Evolutionary conservation across 345 rosid species (phyloP), one percentile per base, ranked within the genome.

Genomic region (Angophora floribunda): DNA sequence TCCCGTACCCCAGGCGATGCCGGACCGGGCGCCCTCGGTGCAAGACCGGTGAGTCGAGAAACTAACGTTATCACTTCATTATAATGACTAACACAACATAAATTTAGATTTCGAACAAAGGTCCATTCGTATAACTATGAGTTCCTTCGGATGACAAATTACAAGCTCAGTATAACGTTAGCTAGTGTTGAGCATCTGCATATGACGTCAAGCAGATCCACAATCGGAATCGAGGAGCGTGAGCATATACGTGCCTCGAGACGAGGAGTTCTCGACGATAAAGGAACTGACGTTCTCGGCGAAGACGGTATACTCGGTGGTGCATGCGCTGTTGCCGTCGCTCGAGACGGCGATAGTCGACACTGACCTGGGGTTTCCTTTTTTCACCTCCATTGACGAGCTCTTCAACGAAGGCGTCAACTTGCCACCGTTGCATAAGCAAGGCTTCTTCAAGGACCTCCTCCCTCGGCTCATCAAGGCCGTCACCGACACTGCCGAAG

Each of bases 181-280:
- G n/a, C n/a, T n/a, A n/a, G n/a, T n/a, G n/a, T n/a, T n/a, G n/a
- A n/a, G 32, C 22, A 67, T 47, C 22, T 3, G 16, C 1, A 14
- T 87, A 13, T 32, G 17, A 28, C 36, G 13, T 26, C 67, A 16
- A 8, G 89, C 88, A 95, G 96, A 95, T 90, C 94, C 94, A 19
- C 50, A 19, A 5, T 85, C 95, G 8, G 99, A 97, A 93, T 45
- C 80, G 86, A 93, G 90, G 78, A 59, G 89, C 44, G 80, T 90
- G 11, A 47, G 9, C 26, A 52, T 95, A 59, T 97, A 95, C 51
- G 98, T 96, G 28, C 99, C 99, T 0, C 92, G 99, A 85, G 99
- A 96, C 67, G 99, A 97, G 87, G 91, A 89, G 53, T 97, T 97
- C 90, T 91, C 96, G 4, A 92, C 89, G 70, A 51, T 89, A 36